phyloP scores from a whole-genome alignment of 2,329 filamentous ascomycete species.

The Epichloe sylvatica region DNA sequence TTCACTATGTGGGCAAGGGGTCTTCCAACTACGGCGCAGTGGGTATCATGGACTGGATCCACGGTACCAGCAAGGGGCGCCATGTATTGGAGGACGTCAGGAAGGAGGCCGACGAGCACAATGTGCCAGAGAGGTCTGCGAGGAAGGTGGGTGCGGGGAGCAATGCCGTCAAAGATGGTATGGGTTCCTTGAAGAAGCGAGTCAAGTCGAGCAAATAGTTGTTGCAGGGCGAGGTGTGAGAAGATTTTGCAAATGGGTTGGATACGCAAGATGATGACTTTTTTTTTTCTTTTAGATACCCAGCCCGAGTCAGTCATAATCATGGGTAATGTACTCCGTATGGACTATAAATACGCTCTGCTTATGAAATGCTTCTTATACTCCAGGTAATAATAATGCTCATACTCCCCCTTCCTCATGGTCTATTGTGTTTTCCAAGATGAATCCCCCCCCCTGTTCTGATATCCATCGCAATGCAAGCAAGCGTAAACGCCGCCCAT shows the following conservation, averaged over 20 bases:
- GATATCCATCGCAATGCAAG: no score
- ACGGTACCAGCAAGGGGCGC: constrained; percentile 40
- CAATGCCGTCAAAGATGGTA: constrained; percentile 14
- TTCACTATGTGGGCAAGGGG: constrained; percentile 35
- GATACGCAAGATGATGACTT: neutral
- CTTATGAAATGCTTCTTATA: no score
- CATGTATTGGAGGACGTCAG: constrained; percentile 39
- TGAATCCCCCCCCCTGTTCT: no score
- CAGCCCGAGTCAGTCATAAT: neutral
- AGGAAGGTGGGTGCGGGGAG: constrained; percentile 21
- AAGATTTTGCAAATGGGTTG: neutral
- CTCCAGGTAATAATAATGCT: no score
- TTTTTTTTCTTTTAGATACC: neutral
- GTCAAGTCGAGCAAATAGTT: constrained; percentile 14
- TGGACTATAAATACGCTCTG: no score
- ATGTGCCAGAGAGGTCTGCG: constrained; percentile 29
- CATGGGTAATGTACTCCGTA: no score
- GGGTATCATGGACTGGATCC: constrained; percentile 48
- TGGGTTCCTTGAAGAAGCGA: constrained; percentile 17
- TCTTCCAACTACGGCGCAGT: constrained; percentile 47
- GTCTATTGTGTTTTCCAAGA: no score
- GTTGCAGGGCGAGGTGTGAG: constrained; percentile 4
- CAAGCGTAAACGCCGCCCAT: no score
- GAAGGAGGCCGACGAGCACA: constrained; percentile 43
- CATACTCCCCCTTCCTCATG: no score